Evolutionary conservation across 768 basidiomycete species (phyloP).

Genomic region (Suillus bovinus): DNA sequence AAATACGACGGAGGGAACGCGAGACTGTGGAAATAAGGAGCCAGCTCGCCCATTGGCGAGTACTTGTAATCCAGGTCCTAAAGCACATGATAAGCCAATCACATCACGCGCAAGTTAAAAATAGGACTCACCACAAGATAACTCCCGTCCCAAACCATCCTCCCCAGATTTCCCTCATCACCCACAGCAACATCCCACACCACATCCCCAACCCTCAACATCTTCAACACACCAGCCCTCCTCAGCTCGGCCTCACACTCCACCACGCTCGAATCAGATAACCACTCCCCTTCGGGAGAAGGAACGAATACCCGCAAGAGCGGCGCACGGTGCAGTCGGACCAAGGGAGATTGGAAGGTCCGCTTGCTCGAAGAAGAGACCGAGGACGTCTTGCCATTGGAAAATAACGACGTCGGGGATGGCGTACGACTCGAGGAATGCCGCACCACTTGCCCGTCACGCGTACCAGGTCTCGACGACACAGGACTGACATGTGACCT

Average conservation of each 20-base stretch:
- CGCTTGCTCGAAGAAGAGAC: conserved; percentile 16
- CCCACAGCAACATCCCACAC: conserved; percentile 87
- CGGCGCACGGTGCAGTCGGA: conserved; percentile 70
- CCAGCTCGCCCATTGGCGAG: conserved; percentile 72
- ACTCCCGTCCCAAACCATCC: conserved; percentile 85
- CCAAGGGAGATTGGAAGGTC: conserved; percentile 69
- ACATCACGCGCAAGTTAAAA: background rate
- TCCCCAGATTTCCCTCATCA: conserved; percentile 83
- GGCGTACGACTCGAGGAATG: conserved; percentile 60
- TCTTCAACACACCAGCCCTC: conserved; percentile 58
- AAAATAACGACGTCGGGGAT: conserved; percentile 50
- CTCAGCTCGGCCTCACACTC: conserved; percentile 83
- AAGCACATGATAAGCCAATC: conserved; percentile 17
- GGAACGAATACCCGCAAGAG: conserved; percentile 82
- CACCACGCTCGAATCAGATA: conserved; percentile 77
- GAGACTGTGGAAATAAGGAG: conserved; percentile 76
- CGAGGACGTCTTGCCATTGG: conserved; percentile 25
- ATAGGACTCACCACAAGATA: conserved; percentile 64
- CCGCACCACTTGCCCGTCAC: background rate
- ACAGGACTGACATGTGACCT: conserved; percentile 13
- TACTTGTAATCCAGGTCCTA: conserved; percentile 88
- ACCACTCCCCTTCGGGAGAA: conserved; percentile 84
- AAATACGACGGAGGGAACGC: conserved; percentile 89
- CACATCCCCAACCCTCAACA: conserved; percentile 76
- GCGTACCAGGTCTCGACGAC: background rate